These are phyloP conservation scores for Colletotrichum melonis DNA, from an alignment of 2,329 filamentous ascomycete species.

Conservation along the genomic window DNA sequence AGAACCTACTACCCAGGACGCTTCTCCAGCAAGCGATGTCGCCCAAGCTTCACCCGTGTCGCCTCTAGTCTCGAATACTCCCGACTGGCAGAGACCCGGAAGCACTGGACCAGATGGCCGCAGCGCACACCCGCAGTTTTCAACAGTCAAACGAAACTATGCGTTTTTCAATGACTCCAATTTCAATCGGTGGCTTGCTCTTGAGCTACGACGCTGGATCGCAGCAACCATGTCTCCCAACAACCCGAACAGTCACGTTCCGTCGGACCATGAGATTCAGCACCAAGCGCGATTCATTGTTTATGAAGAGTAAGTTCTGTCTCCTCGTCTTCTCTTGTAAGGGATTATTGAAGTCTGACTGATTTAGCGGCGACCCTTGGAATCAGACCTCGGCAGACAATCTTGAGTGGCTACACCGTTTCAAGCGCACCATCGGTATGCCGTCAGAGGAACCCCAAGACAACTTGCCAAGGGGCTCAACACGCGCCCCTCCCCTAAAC, in stretches of 20 bases:
- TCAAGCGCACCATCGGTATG: slow-evolving; percentile 25
- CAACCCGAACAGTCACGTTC: slow-evolving; percentile 44
- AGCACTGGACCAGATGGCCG: neutral
- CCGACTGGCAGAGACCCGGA: neutral
- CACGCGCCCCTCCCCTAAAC: neutral
- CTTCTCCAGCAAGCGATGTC: neutral
- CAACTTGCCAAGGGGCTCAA: too few relatives aligned
- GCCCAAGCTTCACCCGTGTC: neutral
- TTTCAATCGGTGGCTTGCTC: slow-evolving; percentile 40
- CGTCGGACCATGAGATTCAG: slow-evolving; percentile 49
- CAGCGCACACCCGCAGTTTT: neutral
- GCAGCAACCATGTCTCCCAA: slow-evolving; percentile 45
- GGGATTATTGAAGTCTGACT: neutral
- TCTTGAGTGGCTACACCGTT: slow-evolving; percentile 27
- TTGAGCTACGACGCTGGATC: slow-evolving; percentile 39
- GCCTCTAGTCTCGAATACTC: neutral
- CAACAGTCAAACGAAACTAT: slow-evolving; percentile 1
- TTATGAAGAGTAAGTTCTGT: slow-evolving; percentile 41
- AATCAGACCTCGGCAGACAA: slow-evolving; percentile 35
- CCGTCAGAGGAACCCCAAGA: neutral
- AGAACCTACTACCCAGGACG: neutral
- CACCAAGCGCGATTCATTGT: slow-evolving; percentile 47
- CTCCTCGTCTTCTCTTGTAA: too few relatives aligned
- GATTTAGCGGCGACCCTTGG: slow-evolving; percentile 29
- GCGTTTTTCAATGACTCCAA: slow-evolving; percentile 41